Percentiles rank a stretch among this genome's conserved stretches.
Evolutionary conservation across 805 yeast genomes (phyloP).

Genomic region (Debaryomyces maramus): DNA sequence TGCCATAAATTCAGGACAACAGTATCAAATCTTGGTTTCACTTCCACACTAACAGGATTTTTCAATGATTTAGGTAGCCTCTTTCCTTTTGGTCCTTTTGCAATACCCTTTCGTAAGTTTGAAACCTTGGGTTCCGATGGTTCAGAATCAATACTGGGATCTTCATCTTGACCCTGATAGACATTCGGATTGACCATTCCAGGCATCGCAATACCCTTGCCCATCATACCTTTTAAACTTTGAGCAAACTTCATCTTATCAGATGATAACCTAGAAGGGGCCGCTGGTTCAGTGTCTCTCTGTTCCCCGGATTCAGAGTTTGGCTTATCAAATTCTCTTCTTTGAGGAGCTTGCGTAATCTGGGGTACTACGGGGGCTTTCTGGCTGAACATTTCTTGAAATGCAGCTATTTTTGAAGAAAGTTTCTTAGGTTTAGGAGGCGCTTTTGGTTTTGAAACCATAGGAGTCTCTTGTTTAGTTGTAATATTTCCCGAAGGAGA

Average conservation of each 20-base stretch:
- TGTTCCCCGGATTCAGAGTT: conserved; percentile 9
- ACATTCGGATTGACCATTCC: conserved; percentile 51
- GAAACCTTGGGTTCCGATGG: conserved; percentile 1
- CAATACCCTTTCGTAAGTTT: conserved; percentile 18
- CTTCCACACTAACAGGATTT: conserved; percentile 36
- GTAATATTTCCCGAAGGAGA: not conserved
- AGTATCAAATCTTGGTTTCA: conserved; percentile 33
- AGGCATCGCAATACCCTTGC: conserved; percentile 50
- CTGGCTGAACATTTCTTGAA: conserved; percentile 68
- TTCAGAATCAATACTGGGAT: conserved; percentile 12
- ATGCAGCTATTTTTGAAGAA: conserved; percentile 76
- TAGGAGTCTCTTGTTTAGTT: not conserved
- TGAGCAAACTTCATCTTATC: conserved; percentile 52
- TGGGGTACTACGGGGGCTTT: no score
- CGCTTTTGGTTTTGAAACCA: conserved; percentile 17
- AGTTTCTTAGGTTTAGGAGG: conserved; percentile 78
- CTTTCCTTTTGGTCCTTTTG: conserved; percentile 74
- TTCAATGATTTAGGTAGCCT: conserved; percentile 61
- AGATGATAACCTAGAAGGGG: conserved; percentile 28
- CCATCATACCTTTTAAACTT: conserved; percentile 59
- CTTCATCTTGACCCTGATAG: conserved; percentile 11
- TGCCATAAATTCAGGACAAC: conserved; percentile 41
- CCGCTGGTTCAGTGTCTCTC: conserved; percentile 3
- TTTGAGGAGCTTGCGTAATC: conserved; percentile 1
- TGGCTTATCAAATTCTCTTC: not conserved